Evolutionary conservation across 768 basidiomycete genomes (phyloP).

Genomic region (Podaxis sp.): DNA sequence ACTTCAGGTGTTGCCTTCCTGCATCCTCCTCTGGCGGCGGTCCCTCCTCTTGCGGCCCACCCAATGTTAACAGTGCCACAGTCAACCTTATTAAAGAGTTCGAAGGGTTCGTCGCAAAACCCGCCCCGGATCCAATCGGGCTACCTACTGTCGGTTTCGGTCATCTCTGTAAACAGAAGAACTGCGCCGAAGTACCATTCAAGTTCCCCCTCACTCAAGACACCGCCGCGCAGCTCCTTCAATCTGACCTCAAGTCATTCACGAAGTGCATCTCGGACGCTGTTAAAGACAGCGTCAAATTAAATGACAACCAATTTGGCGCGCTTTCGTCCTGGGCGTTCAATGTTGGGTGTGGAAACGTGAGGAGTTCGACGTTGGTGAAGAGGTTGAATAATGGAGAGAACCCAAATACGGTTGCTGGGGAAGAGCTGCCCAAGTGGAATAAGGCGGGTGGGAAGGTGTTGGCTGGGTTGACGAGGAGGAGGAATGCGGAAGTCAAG

Average conservation of each 20-base stretch:
- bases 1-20: slow-evolving; percentile 29
- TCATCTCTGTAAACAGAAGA: slow-evolving; percentile 26
- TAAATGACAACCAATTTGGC: slow-evolving; percentile 35
- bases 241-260: slow-evolving; percentile 24
- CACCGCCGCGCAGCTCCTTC: slow-evolving; percentile 29
- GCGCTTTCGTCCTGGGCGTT: slow-evolving; percentile 32
- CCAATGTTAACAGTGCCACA: slow-evolving; percentile 27
- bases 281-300: slow-evolving; percentile 21
- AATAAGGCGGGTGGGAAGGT: slow-evolving; percentile 27
- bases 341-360: slow-evolving; percentile 30
- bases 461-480: slow-evolving; percentile 26
- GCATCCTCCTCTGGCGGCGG: background rate
- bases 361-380: slow-evolving; percentile 27
- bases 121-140: slow-evolving; percentile 33
- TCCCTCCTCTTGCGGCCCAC: slow-evolving; percentile 16
- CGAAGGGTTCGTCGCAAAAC: slow-evolving; percentile 32
- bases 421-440: slow-evolving; percentile 33
- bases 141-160: slow-evolving; percentile 35
- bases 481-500: slow-evolving; percentile 29
- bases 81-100: slow-evolving; percentile 29
- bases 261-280: slow-evolving; percentile 25
- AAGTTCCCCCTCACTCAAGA: slow-evolving; percentile 31
- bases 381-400: slow-evolving; percentile 31
- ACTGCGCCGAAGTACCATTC: slow-evolving; percentile 27
- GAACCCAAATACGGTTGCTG: slow-evolving; percentile 32